These are phyloP conservation scores for Pisolithus tinctorius DNA, from an alignment of 768 basidiomycete genomes.

Conservation along the genomic window DNA sequence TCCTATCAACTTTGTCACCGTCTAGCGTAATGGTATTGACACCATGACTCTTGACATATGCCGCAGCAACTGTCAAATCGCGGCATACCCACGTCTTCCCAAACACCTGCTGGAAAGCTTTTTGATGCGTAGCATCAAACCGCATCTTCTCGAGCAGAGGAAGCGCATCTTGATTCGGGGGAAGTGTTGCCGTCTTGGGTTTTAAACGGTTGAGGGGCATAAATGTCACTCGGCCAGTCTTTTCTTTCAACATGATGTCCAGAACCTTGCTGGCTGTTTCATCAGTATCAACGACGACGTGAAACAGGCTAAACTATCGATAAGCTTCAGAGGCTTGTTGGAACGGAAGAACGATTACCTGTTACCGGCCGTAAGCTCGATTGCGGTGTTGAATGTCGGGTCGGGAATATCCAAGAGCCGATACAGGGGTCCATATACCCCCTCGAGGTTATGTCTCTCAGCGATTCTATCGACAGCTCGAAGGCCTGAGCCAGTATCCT, in stretches of 20 bases:
- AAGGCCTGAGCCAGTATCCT: conserved; percentile 91
- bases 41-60: conserved; percentile 89
- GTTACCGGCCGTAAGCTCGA: conserved; percentile 94
- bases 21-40: conserved; percentile 97
- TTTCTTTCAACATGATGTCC: conserved; percentile 89
- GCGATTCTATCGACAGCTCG: conserved; percentile 82
- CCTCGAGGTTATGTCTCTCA: conserved; percentile 63
- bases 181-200: conserved; percentile 58
- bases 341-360: conserved; percentile 44
- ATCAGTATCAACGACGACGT: conserved; percentile 96
- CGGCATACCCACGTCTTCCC: conserved; percentile 95
- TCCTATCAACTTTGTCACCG: conserved; percentile 95
- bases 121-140: conserved; percentile 61
- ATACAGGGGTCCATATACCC: conserved; percentile 93
- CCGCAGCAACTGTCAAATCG: conserved; percentile 86
- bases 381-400: conserved; percentile 80
- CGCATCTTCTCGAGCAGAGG: conserved; percentile 78
- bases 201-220: conserved; percentile 96
- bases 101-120: conserved; percentile 95
- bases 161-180: conserved; percentile 67
- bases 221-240: conserved; percentile 92
- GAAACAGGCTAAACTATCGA: conserved; percentile 64
- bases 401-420: conserved; percentile 89
- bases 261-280: conserved; percentile 88
- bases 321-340: conserved; percentile 8